A percentile compares a stretch with the other conserved stretches of the same genome.
Evolutionary conservation across 2,329 filamentous ascomycete genomes (phyloP).

Genomic region (Colletotrichum liaoningense): DNA sequence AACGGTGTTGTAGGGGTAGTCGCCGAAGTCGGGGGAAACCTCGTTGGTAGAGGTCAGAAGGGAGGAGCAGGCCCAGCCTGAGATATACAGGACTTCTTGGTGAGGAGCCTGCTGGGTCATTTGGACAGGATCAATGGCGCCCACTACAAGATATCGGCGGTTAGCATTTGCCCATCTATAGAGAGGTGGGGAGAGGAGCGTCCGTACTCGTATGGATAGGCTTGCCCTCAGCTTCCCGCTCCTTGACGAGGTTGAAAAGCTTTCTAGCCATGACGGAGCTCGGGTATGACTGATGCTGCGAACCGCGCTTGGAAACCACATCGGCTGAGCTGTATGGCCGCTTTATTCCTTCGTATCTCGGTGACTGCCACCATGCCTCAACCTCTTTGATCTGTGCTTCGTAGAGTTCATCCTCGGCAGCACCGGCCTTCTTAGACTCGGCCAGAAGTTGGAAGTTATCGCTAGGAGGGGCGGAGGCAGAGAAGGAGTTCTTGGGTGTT

Average conservation of each 20-base stretch:
- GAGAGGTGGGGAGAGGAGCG: neutral
- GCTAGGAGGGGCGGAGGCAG: conserved; percentile 56
- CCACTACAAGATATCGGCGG: conserved; percentile 68
- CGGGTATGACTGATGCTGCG: conserved; percentile 87
- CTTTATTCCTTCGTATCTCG: conserved; percentile 89
- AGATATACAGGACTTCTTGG: conserved; percentile 96
- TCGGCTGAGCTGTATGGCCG: conserved; percentile 91
- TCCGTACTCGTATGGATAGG: conserved; percentile 90
- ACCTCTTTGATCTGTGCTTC: conserved; percentile 87
- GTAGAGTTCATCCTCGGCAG: conserved; percentile 86
- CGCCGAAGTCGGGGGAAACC: conserved; percentile 96
- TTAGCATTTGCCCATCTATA: conserved; percentile 24
- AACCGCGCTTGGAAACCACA: conserved; percentile 92
- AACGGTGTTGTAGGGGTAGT: conserved; percentile 99
- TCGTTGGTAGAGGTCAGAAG: conserved; percentile 95
- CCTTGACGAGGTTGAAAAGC: conserved; percentile 88
- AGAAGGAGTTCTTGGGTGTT: conserved; percentile 30
- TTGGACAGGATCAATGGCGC: conserved; percentile 97
- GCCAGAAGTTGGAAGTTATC: conserved; percentile 90
- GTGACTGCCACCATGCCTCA: conserved; percentile 88
- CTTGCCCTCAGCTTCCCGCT: conserved; percentile 80
- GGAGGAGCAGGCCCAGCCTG: conserved; percentile 97
- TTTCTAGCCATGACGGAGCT: conserved; percentile 96
- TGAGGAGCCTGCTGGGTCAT: conserved; percentile 98
- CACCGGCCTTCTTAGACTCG: conserved; percentile 80